Evolutionary conservation across 257 asterid species (phyloP), one percentile per base, ranked within the genome.

Genomic region (Salvia hispanica): DNA sequence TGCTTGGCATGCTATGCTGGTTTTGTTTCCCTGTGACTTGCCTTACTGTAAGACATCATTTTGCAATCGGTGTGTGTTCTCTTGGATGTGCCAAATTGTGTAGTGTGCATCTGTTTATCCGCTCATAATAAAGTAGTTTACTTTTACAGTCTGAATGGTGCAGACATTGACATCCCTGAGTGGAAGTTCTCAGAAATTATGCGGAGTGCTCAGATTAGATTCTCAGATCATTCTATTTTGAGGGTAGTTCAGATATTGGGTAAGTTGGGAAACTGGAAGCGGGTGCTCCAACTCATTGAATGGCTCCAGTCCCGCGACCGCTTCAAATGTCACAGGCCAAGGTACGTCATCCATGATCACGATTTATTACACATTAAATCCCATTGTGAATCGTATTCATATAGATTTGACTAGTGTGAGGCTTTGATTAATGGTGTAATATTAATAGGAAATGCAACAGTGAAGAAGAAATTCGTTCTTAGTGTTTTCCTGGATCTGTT

Each of bases 81-180:
- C n/a, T n/a, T n/a, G n/a, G n/a, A n/a, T n/a, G n/a, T n/a, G n/a
- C n/a, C n/a, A n/a, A n/a, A n/a, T n/a, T n/a, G n/a, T n/a, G n/a
- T n/a, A n/a, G n/a, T n/a, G n/a, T n/a, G n/a, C n/a, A n/a, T n/a
- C n/a, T n/a, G n/a, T n/a, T 21, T 21, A 21, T 71, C 59, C 62
- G 40, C 74, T 79, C 62, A 47, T 76, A 69, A 80, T 76, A 63
- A 85, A 85, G 78, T 82, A 80, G 77, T 86, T 86, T 84, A 79
- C 89, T 92, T 84, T 57, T 79, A 81, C 99, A 93, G 99, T 87
- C 79, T 93, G 77, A 90, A 93, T 85, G 99, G 97, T 85, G 97
- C 97, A 88, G 96, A 90, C 87, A 81, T 93, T 73, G 86, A 86
- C 80, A 90, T 93, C 70, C 99, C 99, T 4, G 99, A 88, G 80